phyloP scores from a whole-genome alignment of 1,284 basidiomycete genomes.

The Phylloboletellus chloephorus region DNA sequence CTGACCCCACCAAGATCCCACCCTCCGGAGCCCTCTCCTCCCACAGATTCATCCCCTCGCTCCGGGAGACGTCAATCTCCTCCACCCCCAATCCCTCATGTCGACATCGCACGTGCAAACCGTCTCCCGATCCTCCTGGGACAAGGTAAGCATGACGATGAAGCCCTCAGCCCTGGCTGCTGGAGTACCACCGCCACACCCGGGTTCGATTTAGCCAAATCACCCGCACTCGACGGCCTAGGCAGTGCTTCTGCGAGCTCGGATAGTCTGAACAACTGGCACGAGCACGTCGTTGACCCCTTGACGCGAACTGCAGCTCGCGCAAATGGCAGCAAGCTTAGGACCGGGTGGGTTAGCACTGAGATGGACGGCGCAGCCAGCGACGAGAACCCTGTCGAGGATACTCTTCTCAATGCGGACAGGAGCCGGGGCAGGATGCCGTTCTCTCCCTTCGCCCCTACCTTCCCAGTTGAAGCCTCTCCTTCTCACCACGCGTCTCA shows the following conservation, averaged over 20 bases:
- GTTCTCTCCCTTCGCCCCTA: slow-evolving; percentile 10
- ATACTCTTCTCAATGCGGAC: slow-evolving; percentile 11
- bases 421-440: slow-evolving; percentile 13
- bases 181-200: slow-evolving; percentile 66
- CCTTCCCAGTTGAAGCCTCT: slow-evolving; percentile 4
- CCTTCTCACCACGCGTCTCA: slow-evolving; percentile 13
- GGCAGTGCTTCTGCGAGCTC: slow-evolving; percentile 15
- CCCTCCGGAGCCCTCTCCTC: slow-evolving; percentile 20
- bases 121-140: slow-evolving; percentile 15
- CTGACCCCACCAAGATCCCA: slow-evolving; percentile 20
- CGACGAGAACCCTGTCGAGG: slow-evolving; percentile 20
- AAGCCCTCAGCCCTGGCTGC: slow-evolving; percentile 42
- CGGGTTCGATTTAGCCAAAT: slow-evolving; percentile 34
- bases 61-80: slow-evolving; percentile 27
- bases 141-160: slow-evolving; percentile 26
- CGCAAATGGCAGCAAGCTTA: slow-evolving; percentile 6
- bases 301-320: slow-evolving; percentile 5
- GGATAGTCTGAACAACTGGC: slow-evolving; percentile 21
- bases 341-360: slow-evolving; percentile 27
- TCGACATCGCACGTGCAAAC: slow-evolving; percentile 33
- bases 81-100: slow-evolving; percentile 26
- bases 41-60: slow-evolving; percentile 13
- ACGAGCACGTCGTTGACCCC: slow-evolving; percentile 23
- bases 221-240: slow-evolving; percentile 7
- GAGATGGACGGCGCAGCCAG: slow-evolving; percentile 24